Conservation (phyloP, 1,284 basidiomycete genomes). For the Amylostereum chailletii region DNA sequence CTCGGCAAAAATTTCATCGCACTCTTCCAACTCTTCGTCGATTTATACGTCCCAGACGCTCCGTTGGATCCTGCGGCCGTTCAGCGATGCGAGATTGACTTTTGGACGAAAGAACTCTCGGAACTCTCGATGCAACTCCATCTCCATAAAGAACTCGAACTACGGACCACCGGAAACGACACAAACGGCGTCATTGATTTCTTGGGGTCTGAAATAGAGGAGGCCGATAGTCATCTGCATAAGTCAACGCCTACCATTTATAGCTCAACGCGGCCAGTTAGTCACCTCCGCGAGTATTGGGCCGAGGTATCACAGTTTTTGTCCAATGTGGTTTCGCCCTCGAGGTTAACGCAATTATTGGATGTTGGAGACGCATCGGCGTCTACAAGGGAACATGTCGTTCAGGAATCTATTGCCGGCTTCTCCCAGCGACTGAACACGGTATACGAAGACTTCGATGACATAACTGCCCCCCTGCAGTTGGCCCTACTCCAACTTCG, state of each 20-base stretch:
- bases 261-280: conserved; percentile 37
- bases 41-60: conserved; percentile 78
- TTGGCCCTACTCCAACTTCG: conserved; percentile 60
- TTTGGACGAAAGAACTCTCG: conserved; percentile 38
- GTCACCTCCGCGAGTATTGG: conserved; percentile 72
- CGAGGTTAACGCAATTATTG: conserved; percentile 38
- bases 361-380: conserved; percentile 27
- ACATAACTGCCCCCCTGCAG: conserved; percentile 64
- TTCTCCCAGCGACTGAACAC: conserved; percentile 53
- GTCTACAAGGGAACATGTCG: conserved; percentile 43
- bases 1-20: conserved; percentile 63
- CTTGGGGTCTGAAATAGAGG: conserved; percentile 32
- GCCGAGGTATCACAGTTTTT: conserved; percentile 72
- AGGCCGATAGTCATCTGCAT: conserved; percentile 17
- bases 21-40: conserved; percentile 49
- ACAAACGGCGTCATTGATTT: conserved; percentile 41
- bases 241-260: conserved; percentile 13
- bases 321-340: conserved; percentile 37
- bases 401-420: conserved; percentile 59
- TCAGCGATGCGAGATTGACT: conserved; percentile 43
- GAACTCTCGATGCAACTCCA: conserved; percentile 44
- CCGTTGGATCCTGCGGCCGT: conserved; percentile 85
- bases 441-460: conserved; percentile 55
- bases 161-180: conserved; percentile 50
- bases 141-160: conserved; percentile 54